Evolutionary conservation across 2,329 filamentous ascomycete genomes (phyloP).

Genomic region (Cladobotryum mycophilum): DNA sequence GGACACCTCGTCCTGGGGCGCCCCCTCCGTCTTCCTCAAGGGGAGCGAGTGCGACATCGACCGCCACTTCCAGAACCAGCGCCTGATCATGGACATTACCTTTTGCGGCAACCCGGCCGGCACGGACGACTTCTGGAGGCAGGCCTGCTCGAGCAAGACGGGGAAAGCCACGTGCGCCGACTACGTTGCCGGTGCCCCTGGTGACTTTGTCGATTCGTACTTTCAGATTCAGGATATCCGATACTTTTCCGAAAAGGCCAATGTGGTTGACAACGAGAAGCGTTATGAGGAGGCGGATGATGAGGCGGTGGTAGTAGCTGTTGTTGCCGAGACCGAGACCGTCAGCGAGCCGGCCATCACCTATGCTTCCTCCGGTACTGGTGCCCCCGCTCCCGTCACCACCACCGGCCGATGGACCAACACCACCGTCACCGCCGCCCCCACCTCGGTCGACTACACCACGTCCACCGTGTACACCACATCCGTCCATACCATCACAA

Average conservation of each 20-base stretch:
- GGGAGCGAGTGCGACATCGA: constrained; percentile 55
- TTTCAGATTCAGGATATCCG: constrained; percentile 42
- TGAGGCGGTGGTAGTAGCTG: too few species aligned
- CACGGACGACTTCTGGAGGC: constrained; percentile 20
- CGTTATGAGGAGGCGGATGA: constrained; percentile 8
- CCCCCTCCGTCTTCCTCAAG: constrained; percentile 56
- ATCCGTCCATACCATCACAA: constrained; percentile 46
- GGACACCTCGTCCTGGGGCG: constrained; percentile 58
- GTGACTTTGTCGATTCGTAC: constrained; percentile 31
- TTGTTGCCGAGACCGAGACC: not conserved
- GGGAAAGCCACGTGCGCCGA: constrained; percentile 25
- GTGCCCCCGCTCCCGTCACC: not conserved
- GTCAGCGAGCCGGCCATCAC: not conserved
- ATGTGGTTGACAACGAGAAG: not conserved
- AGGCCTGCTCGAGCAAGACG: constrained; percentile 20
- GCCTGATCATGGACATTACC: constrained; percentile 66
- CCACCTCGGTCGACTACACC: not conserved
- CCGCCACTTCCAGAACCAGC: constrained; percentile 56
- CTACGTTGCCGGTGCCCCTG: constrained; percentile 32
- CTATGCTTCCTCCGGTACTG: not conserved
- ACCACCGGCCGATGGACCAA: not conserved
- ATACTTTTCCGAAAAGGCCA: constrained; percentile 19
- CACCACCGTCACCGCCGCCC: not conserved
- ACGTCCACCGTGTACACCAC: constrained; percentile 36
- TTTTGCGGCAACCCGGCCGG: constrained; percentile 70